Evolutionary conservation across 1,139 yeast species (phyloP), one percentile per base, ranked within the genome.

Genomic region (Lodderomyces beijingensis): DNA sequence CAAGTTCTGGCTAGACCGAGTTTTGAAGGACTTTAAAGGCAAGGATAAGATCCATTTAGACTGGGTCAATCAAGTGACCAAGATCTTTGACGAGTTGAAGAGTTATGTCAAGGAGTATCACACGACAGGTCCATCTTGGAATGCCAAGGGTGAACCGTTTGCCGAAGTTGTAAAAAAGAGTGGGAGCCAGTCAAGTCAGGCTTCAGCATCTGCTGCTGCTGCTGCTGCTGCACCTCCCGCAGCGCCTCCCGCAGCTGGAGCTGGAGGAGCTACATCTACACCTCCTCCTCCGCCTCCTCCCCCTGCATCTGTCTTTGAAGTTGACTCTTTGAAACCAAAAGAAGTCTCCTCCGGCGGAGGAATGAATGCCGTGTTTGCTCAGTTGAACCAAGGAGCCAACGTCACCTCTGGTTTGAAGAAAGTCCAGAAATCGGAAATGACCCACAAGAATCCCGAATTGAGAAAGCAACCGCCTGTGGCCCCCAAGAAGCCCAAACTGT

Each of bases 351-450:
- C 60, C 20, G 48, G 59, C 16, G 80, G 79, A 26, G 85, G 89
- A 28, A 76, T 89, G 70, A 71, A 70, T 45, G 97, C 97, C 1
- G 96, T 93, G 8, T 91, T 93, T 57, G 81, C 86, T n/a, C 94
- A 86, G 45, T 68, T 93, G 42, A 89, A 82, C 62, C 73, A 80
- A 61, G 99, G 99, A 36, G 85, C 79, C 44, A 63, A 62, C 25
- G 82, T 93, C 49, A 89, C 97, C 2, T 67, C 89, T 18, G 85
- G 88, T 4, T 76, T 93, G 49, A 86, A 82, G 55, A 91, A 91
- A 59, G 97, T 91, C 28, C 96, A 88, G 46, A 85, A 79, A 61
- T 82, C 94, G 13, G 85, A 88, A 61, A 87, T 86, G 93, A 87
- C 95, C 20, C 96, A 88, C 60, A 89, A 88, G 62, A 88, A 88